Evolutionary conservation across 768 basidiomycete species (phyloP), one percentile per base, ranked within the genome.

Genomic region (Mycena epipterygia): DNA sequence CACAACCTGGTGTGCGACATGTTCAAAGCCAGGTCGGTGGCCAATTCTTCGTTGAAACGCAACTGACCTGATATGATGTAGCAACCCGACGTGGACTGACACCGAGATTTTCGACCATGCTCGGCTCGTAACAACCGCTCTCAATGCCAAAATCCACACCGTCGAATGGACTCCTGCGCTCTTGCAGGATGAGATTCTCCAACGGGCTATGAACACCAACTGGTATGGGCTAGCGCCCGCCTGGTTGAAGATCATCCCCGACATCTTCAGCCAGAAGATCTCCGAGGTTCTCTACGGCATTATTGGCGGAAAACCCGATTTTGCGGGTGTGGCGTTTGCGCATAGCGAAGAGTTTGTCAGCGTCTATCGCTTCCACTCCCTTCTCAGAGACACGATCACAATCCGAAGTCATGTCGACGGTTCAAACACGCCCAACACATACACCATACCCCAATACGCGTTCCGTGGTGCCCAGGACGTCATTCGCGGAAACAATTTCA

Each of bases 131-230:
- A 68, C 71, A 8, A 59, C 67, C 13, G 71, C 71, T 4, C 59
- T 72, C 46, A 72, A 72, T 25, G 67, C 71, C 49, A 72, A 72
- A n/a, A 55, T 72, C 27, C 71, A 72, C 62, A 72, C 71, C 17
- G 66, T 72, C 30, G 71, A 72, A 41, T 72, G 71, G 71, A 72
- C 71, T 2, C 66, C 71, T 14, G 71, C 71, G 7, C 42, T 72
- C 3, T 29, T 72, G 16, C 62, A 64, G 9, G 52, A 64, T 30
- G 56, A 59, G 0, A 65, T 68, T 51, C 67, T 72, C 12, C 12
- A 68, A n/a, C n/a, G 1, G 13, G 56, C 56, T 2, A 68, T 72
- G 66, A 23, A 68, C 9, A 32, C 57, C 23, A 72, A 72, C 62
- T 68, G 71, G 71, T 39, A 64, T 63, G 71, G 71, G 11, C 37